Base-by-base conservation (phyloP, 2,329 filamentous ascomycete genomes). In the Kalmusia sp. region DNA sequence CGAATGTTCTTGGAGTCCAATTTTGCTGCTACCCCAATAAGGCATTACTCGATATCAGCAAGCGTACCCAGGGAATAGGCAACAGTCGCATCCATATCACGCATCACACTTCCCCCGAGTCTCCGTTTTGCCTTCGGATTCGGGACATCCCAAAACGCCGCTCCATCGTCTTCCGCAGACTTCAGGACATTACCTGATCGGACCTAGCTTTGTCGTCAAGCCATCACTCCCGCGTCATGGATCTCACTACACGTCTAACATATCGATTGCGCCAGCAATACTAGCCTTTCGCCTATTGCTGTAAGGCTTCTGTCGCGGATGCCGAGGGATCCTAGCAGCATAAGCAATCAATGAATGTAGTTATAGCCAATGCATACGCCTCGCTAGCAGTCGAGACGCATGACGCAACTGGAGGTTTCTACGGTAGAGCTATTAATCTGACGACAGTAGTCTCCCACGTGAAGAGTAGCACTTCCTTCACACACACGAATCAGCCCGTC, bases 141-240 rank as follows among this genome's bases (percentile, higher is more conserved):
- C 43, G 43, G 30, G 27, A 35, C 30, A 17, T 25, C 21, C 25
- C 28, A 8, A 17, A 27, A 15, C 11, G 15, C 43, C 19, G 19
- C 25, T n/a, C 27, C 15, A 15, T 25, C 8, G 19, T 19, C 19
- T 24, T n/a, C n/a, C 17, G 19, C 12, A 21, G 21, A 25, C 24
- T 28, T 24, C n/a, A 7, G 33, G 21, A 4, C 21, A 19, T 47
- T 47, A 21, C 44, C 15, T 6, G 15, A 37, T 27, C 9, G 3
- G 31, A 30, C 33, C 22, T 47, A 47, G 33, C 15, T 3, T 7
- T 9, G 22, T 37, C 31, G 22, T 24, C 24, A 47, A 37, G 24
- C 15, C 15, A 30, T 28, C 24, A 47, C 15, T 21, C 15, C 4
- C 28, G 22, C 44, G 44, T 47, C 44, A 47, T 47, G 22, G 44